Percentiles rank a stretch among this genome's conserved stretches.
Evolutionary conservation across 2,329 filamentous ascomycete genomes (phyloP).

Genomic region (Coniella vitis): DNA sequence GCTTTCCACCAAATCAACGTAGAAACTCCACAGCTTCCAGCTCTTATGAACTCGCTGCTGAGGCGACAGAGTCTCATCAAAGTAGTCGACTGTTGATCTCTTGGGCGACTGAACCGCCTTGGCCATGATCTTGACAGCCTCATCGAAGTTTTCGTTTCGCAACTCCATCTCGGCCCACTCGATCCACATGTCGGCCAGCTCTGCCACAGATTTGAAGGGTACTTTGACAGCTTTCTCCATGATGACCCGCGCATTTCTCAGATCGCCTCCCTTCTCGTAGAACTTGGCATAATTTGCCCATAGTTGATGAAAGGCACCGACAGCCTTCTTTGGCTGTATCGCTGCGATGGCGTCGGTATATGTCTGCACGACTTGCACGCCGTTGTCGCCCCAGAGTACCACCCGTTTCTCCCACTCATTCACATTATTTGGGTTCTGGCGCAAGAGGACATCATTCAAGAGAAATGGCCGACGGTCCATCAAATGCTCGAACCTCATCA

Average conservation of each 20-base stretch:
- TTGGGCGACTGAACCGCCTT: slow-evolving; percentile 97
- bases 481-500: slow-evolving; percentile 96
- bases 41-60: slow-evolving; percentile 98
- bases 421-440: slow-evolving; percentile 95
- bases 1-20: slow-evolving; percentile 94
- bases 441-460: slow-evolving; percentile 87
- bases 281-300: slow-evolving; percentile 98
- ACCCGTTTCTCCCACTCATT: slow-evolving; percentile 96
- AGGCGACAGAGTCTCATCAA: slow-evolving; percentile 87
- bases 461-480: slow-evolving; percentile 97
- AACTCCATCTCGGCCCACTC: slow-evolving; percentile 99
- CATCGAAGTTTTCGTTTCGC: slow-evolving; percentile 90
- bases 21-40: slow-evolving; percentile 99
- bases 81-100: slow-evolving; percentile 97
- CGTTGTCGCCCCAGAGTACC: slow-evolving; percentile 92
- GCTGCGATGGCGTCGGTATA: slow-evolving; percentile 92
- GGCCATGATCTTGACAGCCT: slow-evolving; percentile 90
- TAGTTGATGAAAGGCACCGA: slow-evolving; percentile 87
- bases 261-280: slow-evolving; percentile 81
- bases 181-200: slow-evolving; percentile 97
- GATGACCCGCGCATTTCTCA: slow-evolving; percentile 81
- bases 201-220: slow-evolving; percentile 93
- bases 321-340: slow-evolving; percentile 88
- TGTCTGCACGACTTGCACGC: slow-evolving; percentile 82
- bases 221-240: slow-evolving; percentile 98